Evolutionary conservation across 1,284 basidiomycete genomes (phyloP), one percentile per base, ranked within the genome.

Genomic region (Clitocybe nebularis): DNA sequence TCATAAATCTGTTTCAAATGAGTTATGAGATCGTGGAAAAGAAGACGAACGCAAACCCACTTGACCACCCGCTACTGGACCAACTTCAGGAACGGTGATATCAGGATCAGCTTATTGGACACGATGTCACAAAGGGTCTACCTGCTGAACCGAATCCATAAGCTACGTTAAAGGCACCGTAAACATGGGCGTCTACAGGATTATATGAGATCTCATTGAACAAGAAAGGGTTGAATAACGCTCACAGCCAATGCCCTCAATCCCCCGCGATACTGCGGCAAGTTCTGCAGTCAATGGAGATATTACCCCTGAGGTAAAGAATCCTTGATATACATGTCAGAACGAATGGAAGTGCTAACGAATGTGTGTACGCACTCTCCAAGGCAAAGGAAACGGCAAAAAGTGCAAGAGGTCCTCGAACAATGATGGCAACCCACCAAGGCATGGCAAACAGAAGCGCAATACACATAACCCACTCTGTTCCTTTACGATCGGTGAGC

Each of bases 241-340:
- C 83, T 60, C 55, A 80, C 83, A 88, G 25, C 84, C 84, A 29
- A 87, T 67, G 4, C 82, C 83, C 28, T 73, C 69, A 20, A 81
- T 70, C 9, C 51, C 56, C 40, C 72, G 60, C 20, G 81, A 69
- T 1, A 83, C 74, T 7, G 70, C 61, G 7, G 82, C 82, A 3
- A 87, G 64, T 53, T 88, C 85, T 8, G 79, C 68, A 5, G 71
- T 83, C 9, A 85, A 46, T 0, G 82, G 81, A 5, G 84, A 68
- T 11, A 84, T 57, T 3, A 75, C 60, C 0, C 71, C 79, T 2
- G 78, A 71, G 0, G 69, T 62, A 56, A 83, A 83, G 54, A 86
- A 78, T 41, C 65, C 83, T 86, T 39, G 3, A 21, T 26, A 23
- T 38, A 21, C 49, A 21, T 58, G 46, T 23, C n/a, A 32, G 11